A percentile compares a stretch with the other conserved stretches of the same genome.
phyloP scores from a whole-genome alignment of 1,284 basidiomycete genomes.

The Ceratobasidium sp. region DNA sequence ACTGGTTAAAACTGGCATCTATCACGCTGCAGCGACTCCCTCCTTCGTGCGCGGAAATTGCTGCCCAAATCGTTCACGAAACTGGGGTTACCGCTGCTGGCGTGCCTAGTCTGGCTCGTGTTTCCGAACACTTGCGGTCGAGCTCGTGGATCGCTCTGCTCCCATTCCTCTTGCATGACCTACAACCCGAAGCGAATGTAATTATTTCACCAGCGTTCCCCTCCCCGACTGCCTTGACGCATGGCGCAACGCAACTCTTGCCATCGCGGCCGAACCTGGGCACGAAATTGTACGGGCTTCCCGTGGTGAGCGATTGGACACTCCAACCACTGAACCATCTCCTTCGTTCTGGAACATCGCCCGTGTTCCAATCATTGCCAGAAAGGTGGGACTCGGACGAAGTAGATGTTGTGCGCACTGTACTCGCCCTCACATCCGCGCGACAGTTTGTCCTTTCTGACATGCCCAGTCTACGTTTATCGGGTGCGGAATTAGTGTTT shows the following conservation, averaged over 20 bases:
- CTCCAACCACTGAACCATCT: conserved; percentile 84
- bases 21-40: conserved; percentile 68
- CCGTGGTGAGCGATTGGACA: conserved; percentile 80
- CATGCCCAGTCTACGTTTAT: conserved; percentile 66
- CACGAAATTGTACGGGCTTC: conserved; percentile 65
- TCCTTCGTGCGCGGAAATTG: conserved; percentile 76
- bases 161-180: conserved; percentile 71
- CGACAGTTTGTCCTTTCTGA: conserved; percentile 57
- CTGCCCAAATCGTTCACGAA: conserved; percentile 60
- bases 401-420: conserved; percentile 79
- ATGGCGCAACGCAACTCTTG: conserved; percentile 41
- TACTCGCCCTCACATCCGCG: conserved; percentile 70
- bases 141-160: conserved; percentile 67
- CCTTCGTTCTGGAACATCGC: conserved; percentile 81
- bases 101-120: conserved; percentile 59
- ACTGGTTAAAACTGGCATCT: conserved; percentile 77
- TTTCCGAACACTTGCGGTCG: conserved; percentile 66
- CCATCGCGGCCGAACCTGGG: conserved; percentile 40
- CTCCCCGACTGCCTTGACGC: conserved; percentile 57
- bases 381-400: conserved; percentile 85
- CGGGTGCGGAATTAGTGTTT: conserved; percentile 73
- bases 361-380: conserved; percentile 78
- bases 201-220: conserved; percentile 54
- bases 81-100: conserved; percentile 63
- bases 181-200: conserved; percentile 57